Evolutionary conservation across 2,329 filamentous ascomycete species (phyloP).

Genomic region (Phialophora chinensis): DNA sequence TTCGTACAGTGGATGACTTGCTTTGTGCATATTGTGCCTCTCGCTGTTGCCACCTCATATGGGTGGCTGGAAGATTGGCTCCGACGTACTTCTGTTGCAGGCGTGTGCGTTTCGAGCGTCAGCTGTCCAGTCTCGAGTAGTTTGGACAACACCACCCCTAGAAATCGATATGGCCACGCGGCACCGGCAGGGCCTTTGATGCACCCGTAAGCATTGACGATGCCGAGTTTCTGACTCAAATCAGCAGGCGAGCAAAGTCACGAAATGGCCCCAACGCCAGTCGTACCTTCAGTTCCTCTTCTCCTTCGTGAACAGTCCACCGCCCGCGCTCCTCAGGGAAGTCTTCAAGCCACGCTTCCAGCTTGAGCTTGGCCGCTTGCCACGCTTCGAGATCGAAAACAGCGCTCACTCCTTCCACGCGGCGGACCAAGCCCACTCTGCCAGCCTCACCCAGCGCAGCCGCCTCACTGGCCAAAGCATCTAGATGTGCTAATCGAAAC

Average conservation of each 20-base stretch:
- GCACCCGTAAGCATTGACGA: constrained; percentile 28
- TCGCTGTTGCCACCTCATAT: constrained; percentile 45
- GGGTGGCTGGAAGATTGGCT: constrained; percentile 33
- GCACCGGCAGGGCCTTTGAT: constrained; percentile 43
- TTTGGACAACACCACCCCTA: constrained; percentile 40
- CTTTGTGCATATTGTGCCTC: constrained; percentile 45
- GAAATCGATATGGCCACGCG: constrained; percentile 48
- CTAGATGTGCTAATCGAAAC: constrained; percentile 33
- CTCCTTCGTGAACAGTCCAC: constrained; percentile 28
- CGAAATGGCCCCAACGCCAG: constrained; percentile 7
- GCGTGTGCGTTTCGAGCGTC: constrained; percentile 39
- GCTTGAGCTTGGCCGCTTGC: constrained; percentile 29
- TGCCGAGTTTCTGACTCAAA: constrained; percentile 31
- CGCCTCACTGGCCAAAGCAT: constrained; percentile 33
- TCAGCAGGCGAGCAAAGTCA: constrained; percentile 2
- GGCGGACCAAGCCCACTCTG: constrained; percentile 33
- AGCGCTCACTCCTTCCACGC: constrained; percentile 31
- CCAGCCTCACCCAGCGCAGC: constrained; percentile 32
- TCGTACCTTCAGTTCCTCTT: constrained; percentile 36
- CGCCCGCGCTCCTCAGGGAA: constrained; percentile 32
- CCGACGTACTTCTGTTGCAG: constrained; percentile 27
- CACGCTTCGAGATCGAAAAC: constrained; percentile 29
- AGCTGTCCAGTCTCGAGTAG: constrained; percentile 31
- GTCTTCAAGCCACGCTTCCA: constrained; percentile 30
- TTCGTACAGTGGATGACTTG: constrained; percentile 54